Evolutionary conservation across 2,329 filamentous ascomycete genomes (phyloP).

Genomic region (Cladophialophora psammophila): DNA sequence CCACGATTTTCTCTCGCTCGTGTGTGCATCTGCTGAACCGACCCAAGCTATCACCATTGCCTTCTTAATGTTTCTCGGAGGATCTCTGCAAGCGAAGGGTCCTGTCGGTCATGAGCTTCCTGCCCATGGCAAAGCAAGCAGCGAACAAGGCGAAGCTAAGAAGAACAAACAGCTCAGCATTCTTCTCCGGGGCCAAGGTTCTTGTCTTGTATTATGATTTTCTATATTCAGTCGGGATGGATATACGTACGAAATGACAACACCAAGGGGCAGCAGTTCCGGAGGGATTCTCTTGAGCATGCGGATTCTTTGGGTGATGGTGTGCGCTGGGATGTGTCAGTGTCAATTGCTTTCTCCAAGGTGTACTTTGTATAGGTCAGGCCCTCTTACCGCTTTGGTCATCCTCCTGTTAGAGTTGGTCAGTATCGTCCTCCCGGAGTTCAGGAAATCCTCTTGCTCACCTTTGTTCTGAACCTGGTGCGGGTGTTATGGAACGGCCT

Average conservation of each 20-base stretch:
- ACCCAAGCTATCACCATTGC: slow-evolving; percentile 25
- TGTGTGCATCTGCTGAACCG: not conserved
- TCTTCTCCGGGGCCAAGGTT: not conserved
- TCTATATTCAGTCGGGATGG: not conserved
- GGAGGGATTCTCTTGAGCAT: slow-evolving; percentile 88
- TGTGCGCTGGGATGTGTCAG: slow-evolving; percentile 73
- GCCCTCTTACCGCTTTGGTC: slow-evolving; percentile 65
- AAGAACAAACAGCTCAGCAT: slow-evolving; percentile 8
- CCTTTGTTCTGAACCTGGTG: slow-evolving; percentile 39
- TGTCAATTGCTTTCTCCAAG: slow-evolving; percentile 25
- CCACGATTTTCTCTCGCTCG: slow-evolving; percentile 3
- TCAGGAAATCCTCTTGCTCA: slow-evolving; percentile 16
- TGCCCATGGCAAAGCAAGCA: slow-evolving; percentile 79
- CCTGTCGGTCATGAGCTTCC: slow-evolving; percentile 89
- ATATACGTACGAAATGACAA: slow-evolving; percentile 79
- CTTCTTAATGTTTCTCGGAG: slow-evolving; percentile 43
- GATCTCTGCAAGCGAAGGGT: slow-evolving; percentile 81
- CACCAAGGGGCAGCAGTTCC: slow-evolving; percentile 90
- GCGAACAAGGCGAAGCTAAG: slow-evolving; percentile 72
- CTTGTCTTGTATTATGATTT: not conserved
- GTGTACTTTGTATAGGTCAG: not conserved
- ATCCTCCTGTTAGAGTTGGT: slow-evolving; percentile 62
- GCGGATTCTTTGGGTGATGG: slow-evolving; percentile 92
- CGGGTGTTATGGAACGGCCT: slow-evolving; percentile 39
- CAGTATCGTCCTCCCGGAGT: slow-evolving; percentile 3